Percentiles rank a stretch among this genome's conserved stretches.
Conservation (phyloP, 2,329 filamentous ascomycete genomes). For the Colletotrichum shisoi region DNA sequence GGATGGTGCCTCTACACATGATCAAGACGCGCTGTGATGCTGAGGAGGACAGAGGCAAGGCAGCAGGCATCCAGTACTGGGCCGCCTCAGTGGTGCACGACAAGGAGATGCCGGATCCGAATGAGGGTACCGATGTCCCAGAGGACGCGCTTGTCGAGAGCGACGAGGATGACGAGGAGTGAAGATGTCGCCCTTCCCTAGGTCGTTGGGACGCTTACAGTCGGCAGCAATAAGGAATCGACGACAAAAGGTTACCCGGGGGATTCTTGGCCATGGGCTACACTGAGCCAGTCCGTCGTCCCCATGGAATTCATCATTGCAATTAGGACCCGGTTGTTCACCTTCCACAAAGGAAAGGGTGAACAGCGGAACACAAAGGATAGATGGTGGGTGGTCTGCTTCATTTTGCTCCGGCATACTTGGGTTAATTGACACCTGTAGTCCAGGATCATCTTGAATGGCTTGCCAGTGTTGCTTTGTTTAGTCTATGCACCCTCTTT, state of each 20-base stretch:
- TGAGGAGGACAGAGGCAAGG: constrained; percentile 42
- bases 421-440: neutral
- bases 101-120: constrained; percentile 35
- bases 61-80: constrained; percentile 32
- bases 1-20: constrained; percentile 51
- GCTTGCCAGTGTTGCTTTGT: neutral
- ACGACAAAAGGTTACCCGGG: neutral
- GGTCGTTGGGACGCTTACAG: neutral
- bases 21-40: constrained; percentile 49
- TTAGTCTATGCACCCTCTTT: neutral
- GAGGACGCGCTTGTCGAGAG: constrained; percentile 30
- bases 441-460: neutral
- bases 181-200: neutral
- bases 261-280: neutral
- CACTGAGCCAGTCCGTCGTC: too few species aligned
- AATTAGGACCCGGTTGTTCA: neutral
- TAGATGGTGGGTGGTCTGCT: constrained; percentile 6
- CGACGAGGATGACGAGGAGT: constrained; percentile 35
- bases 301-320: neutral
- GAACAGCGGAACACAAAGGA: neutral
- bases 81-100: constrained; percentile 29
- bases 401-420: neutral
- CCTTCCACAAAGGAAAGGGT: neutral
- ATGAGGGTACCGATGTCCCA: constrained; percentile 20
- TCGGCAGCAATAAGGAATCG: neutral